These are phyloP conservation scores for Microcos paniculata DNA, from an alignment of 345 rosid species.

Conservation along the genomic window DNA sequence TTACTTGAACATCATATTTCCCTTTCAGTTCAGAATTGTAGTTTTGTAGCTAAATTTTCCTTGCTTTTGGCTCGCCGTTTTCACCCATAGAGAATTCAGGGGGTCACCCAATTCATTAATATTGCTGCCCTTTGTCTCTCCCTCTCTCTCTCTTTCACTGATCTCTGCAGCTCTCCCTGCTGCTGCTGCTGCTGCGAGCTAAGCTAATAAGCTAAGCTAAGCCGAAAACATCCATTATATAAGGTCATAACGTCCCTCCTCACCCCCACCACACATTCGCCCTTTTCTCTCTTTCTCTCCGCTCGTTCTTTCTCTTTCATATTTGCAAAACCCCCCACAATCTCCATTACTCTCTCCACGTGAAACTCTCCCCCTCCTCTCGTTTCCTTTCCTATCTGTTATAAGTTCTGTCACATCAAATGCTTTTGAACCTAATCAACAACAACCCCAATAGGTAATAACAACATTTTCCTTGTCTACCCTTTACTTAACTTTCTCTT, in stretches of 20 bases:
- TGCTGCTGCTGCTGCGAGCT: too few species aligned
- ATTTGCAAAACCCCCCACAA: constrained; percentile 23
- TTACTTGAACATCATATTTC: not conserved
- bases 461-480: not conserved
- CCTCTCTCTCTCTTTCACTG: constrained; percentile 18
- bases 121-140: too few species aligned
- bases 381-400: constrained; percentile 13
- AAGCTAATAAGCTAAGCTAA: too few species aligned
- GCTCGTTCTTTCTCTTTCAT: too few species aligned
- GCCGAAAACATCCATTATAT: not conserved
- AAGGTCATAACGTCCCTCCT: constrained; percentile 10
- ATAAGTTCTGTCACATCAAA: not conserved
- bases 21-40: not conserved
- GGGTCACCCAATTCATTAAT: too few species aligned
- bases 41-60: not conserved
- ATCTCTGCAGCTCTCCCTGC: not conserved
- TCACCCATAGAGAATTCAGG: not conserved
- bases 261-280: constrained; percentile 26
- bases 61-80: not conserved
- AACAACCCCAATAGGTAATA: not conserved
- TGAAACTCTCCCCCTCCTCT: constrained; percentile 34
- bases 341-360: constrained; percentile 28
- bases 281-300: not conserved
- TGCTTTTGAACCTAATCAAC: not conserved
- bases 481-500: not conserved